phyloP scores from a whole-genome alignment of 1,284 basidiomycete species.

The Pseudozyma flocculosa region DNA sequence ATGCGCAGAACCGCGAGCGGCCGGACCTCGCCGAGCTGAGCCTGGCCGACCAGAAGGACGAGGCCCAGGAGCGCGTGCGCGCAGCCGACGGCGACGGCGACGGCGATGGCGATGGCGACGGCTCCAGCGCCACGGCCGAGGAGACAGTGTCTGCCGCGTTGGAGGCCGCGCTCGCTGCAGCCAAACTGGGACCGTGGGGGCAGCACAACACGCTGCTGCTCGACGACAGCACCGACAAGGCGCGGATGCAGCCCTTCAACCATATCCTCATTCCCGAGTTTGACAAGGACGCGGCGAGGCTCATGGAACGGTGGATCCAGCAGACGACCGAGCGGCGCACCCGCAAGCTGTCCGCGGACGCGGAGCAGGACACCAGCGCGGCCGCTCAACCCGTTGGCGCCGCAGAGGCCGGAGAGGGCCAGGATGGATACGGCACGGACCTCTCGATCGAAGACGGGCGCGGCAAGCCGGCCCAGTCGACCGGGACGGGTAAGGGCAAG shows the following conservation, averaged over 20 bases:
- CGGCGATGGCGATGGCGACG: too few species aligned
- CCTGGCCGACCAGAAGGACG: constrained; percentile 1
- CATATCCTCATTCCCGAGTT: constrained; percentile 51
- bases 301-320: constrained; percentile 16
- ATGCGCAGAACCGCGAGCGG: constrained; percentile 11
- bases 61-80: constrained; percentile 3
- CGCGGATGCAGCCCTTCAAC: constrained; percentile 69
- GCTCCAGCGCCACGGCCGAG: too few species aligned
- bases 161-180: constrained; percentile 7
- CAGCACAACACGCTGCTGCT: constrained; percentile 75
- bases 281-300: constrained; percentile 15
- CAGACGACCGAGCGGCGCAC: not conserved
- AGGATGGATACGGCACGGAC: constrained; percentile 17
- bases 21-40: constrained; percentile 12
- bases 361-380: too few species aligned
- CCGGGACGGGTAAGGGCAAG: not conserved
- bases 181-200: constrained; percentile 59
- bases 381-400: constrained; percentile 14
- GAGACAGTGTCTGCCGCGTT: constrained; percentile 7
- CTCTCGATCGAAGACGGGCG: constrained; percentile 4
- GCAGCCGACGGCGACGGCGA: too few species aligned
- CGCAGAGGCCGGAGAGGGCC: not conserved
- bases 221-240: constrained; percentile 78
- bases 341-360: too few species aligned
- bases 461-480: not conserved